These are phyloP conservation scores for Trichothecium sympodiale DNA, from an alignment of 2,329 filamentous ascomycete species.

Conservation along the genomic window DNA sequence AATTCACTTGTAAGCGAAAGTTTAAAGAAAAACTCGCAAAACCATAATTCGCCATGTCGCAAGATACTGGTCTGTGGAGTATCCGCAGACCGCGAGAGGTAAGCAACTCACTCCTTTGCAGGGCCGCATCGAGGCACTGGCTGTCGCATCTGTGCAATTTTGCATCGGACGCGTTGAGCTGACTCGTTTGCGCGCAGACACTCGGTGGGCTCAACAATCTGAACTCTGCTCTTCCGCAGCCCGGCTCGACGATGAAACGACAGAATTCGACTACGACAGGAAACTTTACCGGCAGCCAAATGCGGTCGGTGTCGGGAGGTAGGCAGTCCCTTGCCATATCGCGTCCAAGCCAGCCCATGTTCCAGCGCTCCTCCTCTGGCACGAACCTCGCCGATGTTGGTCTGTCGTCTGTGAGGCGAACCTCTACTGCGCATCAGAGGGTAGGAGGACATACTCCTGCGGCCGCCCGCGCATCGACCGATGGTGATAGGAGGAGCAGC, in stretches of 20 bases:
- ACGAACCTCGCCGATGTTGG: constrained; percentile 69
- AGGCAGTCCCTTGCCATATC: constrained; percentile 77
- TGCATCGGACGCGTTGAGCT: constrained; percentile 10
- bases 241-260: constrained; percentile 87
- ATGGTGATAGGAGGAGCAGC: constrained; percentile 64
- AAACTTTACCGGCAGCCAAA: constrained; percentile 57
- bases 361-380: constrained; percentile 75
- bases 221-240: constrained; percentile 80
- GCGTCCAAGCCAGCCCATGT: constrained; percentile 76
- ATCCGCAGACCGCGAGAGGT: constrained; percentile 88
- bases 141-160: constrained; percentile 9
- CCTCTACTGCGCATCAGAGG: constrained; percentile 62
- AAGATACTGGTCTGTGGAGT: constrained; percentile 81
- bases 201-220: constrained; percentile 66
- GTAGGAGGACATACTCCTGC: constrained; percentile 52
- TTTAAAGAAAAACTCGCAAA: no score
- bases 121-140: constrained; percentile 5
- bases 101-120: constrained; percentile 19
- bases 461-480: constrained; percentile 36
- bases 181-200: constrained; percentile 44
- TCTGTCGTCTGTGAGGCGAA: constrained; percentile 72
- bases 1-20: no score
- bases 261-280: constrained; percentile 58
- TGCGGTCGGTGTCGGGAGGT: constrained; percentile 70
- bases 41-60: constrained; percentile 51